Percentiles rank a stretch among this genome's conserved stretches.
These are phyloP conservation scores for Volvariella volvacea DNA, from an alignment of 1,284 basidiomycete genomes.

Conservation along the genomic window DNA sequence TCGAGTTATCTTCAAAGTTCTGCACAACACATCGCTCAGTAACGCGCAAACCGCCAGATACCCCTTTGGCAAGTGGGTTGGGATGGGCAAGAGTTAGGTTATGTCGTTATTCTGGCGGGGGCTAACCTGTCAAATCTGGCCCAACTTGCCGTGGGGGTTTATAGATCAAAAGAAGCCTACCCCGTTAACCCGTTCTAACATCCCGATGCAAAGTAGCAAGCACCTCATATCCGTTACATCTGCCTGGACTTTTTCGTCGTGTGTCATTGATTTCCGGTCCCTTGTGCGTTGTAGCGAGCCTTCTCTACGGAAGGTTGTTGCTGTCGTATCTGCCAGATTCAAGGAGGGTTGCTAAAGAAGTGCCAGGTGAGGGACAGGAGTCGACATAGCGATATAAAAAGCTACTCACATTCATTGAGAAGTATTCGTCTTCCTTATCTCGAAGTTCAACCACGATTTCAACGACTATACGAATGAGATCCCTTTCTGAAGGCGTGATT, in stretches of 20 bases:
- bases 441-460: slow-evolving; percentile 88
- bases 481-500: slow-evolving; percentile 81
- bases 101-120: no score
- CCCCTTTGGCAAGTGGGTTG: no score
- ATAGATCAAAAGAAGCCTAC: slow-evolving; percentile 57
- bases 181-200: slow-evolving; percentile 88
- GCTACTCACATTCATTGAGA: slow-evolving; percentile 10
- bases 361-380: background rate
- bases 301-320: slow-evolving; percentile 27
- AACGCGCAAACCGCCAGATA: background rate
- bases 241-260: slow-evolving; percentile 51
- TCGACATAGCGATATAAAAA: slow-evolving; percentile 10
- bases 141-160: no score
- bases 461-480: slow-evolving; percentile 90
- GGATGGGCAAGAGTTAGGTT: background rate
- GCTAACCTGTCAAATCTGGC: no score
- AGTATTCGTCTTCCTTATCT: slow-evolving; percentile 50
- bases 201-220: slow-evolving; percentile 82
- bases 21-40: slow-evolving; percentile 21
- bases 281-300: slow-evolving; percentile 32
- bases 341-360: slow-evolving; percentile 22
- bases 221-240: slow-evolving; percentile 80
- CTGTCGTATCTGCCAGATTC: slow-evolving; percentile 28
- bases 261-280: slow-evolving; percentile 40
- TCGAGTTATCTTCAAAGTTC: slow-evolving; percentile 92